A percentile compares a stretch with the other conserved stretches of the same genome.
phyloP scores from a whole-genome alignment of 2,329 filamentous ascomycete species.

The Colletotrichum magnum region DNA sequence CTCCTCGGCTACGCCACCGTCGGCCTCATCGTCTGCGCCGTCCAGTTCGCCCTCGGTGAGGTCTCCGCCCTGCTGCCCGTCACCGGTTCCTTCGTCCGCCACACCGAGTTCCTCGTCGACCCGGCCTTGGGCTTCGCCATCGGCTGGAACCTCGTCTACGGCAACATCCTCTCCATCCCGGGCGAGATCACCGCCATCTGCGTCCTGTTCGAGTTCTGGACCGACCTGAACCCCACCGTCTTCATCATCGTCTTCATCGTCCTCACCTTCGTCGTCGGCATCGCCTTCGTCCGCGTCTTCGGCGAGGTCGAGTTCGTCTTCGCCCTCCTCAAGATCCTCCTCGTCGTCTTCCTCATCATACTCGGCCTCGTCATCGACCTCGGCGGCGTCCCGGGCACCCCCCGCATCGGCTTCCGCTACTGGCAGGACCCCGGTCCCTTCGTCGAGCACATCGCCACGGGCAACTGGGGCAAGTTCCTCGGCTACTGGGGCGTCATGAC shows the following conservation, averaged over 20 bases:
- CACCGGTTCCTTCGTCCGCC: slow-evolving; percentile 74
- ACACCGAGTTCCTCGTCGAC: slow-evolving; percentile 73
- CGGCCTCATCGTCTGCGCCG: slow-evolving; percentile 69
- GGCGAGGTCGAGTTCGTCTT: slow-evolving; percentile 73
- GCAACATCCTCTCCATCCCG: slow-evolving; percentile 54
- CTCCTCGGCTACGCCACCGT: slow-evolving; percentile 69
- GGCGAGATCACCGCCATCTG: slow-evolving; percentile 46
- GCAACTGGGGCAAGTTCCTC: slow-evolving; percentile 50
- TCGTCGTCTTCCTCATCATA: slow-evolving; percentile 73
- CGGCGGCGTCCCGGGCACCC: slow-evolving; percentile 43
- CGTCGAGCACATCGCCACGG: slow-evolving; percentile 69
- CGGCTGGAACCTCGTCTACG: slow-evolving; percentile 73
- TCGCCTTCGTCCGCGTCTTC: slow-evolving; percentile 51
- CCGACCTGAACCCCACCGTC: slow-evolving; percentile 41
- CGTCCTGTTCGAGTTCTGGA: slow-evolving; percentile 46
- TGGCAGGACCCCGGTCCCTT: slow-evolving; percentile 60
- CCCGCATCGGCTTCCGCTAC: slow-evolving; percentile 44
- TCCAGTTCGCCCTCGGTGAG: slow-evolving; percentile 73
- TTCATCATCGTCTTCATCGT: slow-evolving; percentile 44
- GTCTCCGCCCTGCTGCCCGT: slow-evolving; percentile 72
- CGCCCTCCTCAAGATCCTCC: slow-evolving; percentile 66
- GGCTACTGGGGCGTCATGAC: slow-evolving; percentile 46
- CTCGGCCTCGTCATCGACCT: slow-evolving; percentile 65
- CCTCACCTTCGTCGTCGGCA: slow-evolving; percentile 42
- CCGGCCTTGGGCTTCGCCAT: slow-evolving; percentile 71